These are phyloP conservation scores for Ophiostoma ulmi DNA, from an alignment of 2,329 filamentous ascomycete species.

Conservation along the genomic window DNA sequence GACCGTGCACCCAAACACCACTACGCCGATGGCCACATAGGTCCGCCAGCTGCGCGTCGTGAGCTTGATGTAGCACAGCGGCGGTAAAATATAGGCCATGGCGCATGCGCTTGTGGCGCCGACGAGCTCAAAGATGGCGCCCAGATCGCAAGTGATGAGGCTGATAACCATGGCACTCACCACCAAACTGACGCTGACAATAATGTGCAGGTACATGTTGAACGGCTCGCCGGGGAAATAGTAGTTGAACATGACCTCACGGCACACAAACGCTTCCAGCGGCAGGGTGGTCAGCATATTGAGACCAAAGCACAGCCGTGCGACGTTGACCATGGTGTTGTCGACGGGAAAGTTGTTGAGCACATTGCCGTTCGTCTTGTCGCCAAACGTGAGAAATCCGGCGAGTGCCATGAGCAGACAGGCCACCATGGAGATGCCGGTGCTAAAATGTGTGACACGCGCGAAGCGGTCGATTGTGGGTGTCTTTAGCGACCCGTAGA, in stretches of 20 bases:
- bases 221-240: slow-evolving; percentile 65
- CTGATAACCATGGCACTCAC: slow-evolving; percentile 69
- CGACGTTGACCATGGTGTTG: slow-evolving; percentile 91
- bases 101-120: slow-evolving; percentile 92
- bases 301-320: slow-evolving; percentile 88
- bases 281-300: slow-evolving; percentile 98
- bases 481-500: slow-evolving; percentile 90
- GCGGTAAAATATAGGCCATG: slow-evolving; percentile 90
- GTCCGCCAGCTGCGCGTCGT: slow-evolving; percentile 72
- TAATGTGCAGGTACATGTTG: slow-evolving; percentile 75
- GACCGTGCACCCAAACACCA: slow-evolving; percentile 72
- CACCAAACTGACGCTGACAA: slow-evolving; percentile 82
- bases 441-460: slow-evolving; percentile 89
- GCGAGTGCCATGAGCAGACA: slow-evolving; percentile 83
- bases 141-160: slow-evolving; percentile 85
- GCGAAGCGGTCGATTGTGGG: slow-evolving; percentile 95
- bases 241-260: slow-evolving; percentile 93
- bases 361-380: slow-evolving; percentile 87
- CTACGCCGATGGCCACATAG: slow-evolving; percentile 64
- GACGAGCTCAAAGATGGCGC: slow-evolving; percentile 90
- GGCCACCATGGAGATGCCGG: slow-evolving; percentile 81
- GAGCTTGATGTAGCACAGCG: slow-evolving; percentile 90
- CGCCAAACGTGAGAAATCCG: slow-evolving; percentile 89
- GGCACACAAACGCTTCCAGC: slow-evolving; percentile 93
- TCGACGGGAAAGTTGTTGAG: slow-evolving; percentile 94